phyloP scores from a whole-genome alignment of 306 rosid species.

The Castanopsis chinensis region DNA sequence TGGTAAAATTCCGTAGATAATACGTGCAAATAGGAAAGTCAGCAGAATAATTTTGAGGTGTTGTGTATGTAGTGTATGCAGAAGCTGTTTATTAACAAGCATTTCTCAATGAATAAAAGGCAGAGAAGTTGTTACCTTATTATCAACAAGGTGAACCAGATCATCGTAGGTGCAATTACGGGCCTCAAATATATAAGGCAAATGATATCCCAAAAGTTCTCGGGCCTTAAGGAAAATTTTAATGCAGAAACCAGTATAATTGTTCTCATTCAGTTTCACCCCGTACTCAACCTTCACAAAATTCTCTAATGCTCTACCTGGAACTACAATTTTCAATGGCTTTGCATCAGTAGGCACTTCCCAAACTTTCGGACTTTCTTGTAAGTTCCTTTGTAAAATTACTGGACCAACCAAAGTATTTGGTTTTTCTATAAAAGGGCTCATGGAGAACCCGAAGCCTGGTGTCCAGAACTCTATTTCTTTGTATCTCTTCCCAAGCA shows the following conservation, averaged over 20 bases:
- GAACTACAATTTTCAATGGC: conserved; percentile 59
- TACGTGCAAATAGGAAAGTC: too few relatives aligned
- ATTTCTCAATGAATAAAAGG: neutral
- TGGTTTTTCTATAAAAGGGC: conserved; percentile 6
- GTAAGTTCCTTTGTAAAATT: conserved; percentile 59
- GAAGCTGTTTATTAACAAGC: neutral
- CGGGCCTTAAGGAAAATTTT: conserved; percentile 31
- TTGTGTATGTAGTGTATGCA: too few relatives aligned
- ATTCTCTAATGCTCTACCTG: conserved; percentile 41
- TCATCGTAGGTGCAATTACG: conserved; percentile 35
- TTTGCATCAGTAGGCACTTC: conserved; percentile 45
- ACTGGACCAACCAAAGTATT: conserved; percentile 23
- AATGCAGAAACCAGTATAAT: conserved; percentile 62
- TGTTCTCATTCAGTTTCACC: neutral
- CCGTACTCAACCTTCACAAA: conserved; percentile 52
- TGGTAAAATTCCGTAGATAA: too few relatives aligned
- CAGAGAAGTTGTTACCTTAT: conserved; percentile 47
- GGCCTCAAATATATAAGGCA: conserved; percentile 34
- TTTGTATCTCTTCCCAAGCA: conserved; percentile 37
- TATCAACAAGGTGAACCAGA: conserved; percentile 47
- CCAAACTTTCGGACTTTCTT: conserved; percentile 56
- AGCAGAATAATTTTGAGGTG: too few relatives aligned
- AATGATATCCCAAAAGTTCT: conserved; percentile 37
- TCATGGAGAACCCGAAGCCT: conserved; percentile 30
- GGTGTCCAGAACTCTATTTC: conserved; percentile 58